A percentile compares a stretch with the other conserved stretches of the same genome.
Conservation (phyloP, 495 filamentous ascomycete genomes). For the Entonaema liquescens region DNA sequence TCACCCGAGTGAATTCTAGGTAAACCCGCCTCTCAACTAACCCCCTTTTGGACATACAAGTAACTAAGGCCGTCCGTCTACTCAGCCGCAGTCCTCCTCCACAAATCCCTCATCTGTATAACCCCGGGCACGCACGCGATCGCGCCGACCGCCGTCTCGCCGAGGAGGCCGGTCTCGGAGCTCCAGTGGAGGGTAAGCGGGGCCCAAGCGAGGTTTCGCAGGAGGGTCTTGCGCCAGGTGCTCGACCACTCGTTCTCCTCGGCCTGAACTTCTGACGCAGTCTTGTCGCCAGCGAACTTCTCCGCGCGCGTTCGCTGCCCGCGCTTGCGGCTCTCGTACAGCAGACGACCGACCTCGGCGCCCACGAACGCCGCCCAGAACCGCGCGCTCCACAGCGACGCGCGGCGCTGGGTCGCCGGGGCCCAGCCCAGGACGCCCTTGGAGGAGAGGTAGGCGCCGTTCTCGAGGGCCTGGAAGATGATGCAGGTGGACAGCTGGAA, state of each 20-base stretch:
- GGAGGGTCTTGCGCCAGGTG: constrained; percentile 56
- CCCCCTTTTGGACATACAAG: no score
- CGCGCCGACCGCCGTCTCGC: constrained; percentile 67
- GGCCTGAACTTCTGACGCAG: constrained; percentile 46
- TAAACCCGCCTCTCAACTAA: no score
- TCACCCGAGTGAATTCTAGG: no score
- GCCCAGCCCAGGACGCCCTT: constrained; percentile 72
- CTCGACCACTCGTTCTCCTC: constrained; percentile 55
- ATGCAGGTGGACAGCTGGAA: constrained; percentile 73
- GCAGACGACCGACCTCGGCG: constrained; percentile 74
- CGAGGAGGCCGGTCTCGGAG: constrained; percentile 70
- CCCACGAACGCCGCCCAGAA: constrained; percentile 83
- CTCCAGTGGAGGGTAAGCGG: constrained; percentile 82
- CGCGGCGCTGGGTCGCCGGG: constrained; percentile 60
- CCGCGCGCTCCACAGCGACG: constrained; percentile 77
- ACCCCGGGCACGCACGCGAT: constrained; percentile 72
- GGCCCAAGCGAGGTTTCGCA: constrained; percentile 63
- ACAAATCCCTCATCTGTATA: constrained; percentile 72
- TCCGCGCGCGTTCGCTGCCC: constrained; percentile 38
- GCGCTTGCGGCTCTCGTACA: constrained; percentile 51
- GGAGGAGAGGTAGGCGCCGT: constrained; percentile 76
- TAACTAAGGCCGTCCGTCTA: no score
- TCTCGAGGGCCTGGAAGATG: constrained; percentile 82
- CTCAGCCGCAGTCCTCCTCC: constrained; percentile 58
- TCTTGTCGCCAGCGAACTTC: constrained; percentile 50